phyloP scores from a whole-genome alignment of 805 yeast species.

The Metschnikowia amazonensis region DNA sequence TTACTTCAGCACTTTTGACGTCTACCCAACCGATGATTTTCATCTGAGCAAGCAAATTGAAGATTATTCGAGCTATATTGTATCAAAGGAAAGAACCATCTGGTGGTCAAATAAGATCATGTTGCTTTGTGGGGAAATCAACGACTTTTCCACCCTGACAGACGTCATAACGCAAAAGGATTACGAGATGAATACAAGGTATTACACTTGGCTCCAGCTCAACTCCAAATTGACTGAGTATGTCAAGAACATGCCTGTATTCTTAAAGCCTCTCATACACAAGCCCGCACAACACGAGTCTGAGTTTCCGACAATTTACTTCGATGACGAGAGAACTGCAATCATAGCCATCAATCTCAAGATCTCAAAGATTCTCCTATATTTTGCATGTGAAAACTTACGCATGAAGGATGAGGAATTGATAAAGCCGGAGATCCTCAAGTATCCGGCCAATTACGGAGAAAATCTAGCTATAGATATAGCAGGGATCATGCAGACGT shows the following conservation, averaged over 20 bases:
- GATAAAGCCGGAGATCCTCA: constrained; percentile 21
- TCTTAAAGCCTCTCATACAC: constrained; percentile 31
- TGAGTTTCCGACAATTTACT: constrained; percentile 32
- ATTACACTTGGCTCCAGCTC: constrained; percentile 27
- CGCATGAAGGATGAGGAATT: constrained; percentile 13
- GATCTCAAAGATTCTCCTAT: constrained; percentile 28
- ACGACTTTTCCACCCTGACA: constrained; percentile 27
- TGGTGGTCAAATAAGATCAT: constrained; percentile 38
- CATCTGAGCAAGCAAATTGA: constrained; percentile 1
- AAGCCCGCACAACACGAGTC: constrained; percentile 22
- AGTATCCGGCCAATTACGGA: constrained; percentile 25
- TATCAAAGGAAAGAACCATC: constrained; percentile 18
- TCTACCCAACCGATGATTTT: constrained; percentile 4
- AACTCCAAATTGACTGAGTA: constrained; percentile 26
- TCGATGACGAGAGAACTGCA: constrained; percentile 35
- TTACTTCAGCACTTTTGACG: constrained; percentile 18
- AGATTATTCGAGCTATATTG: constrained; percentile 10
- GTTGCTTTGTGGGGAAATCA: constrained; percentile 25
- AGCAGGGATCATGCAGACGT: constrained; percentile 37
- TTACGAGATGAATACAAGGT: constrained; percentile 21
- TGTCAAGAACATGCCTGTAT: constrained; percentile 27
- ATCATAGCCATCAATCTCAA: constrained; percentile 28
- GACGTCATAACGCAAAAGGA: constrained; percentile 28
- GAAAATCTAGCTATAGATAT: constrained; percentile 32
- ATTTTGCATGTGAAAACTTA: constrained; percentile 20